Evolutionary conservation across 2,329 filamentous ascomycete genomes (phyloP).

Genomic region (Penicillium sp.): DNA sequence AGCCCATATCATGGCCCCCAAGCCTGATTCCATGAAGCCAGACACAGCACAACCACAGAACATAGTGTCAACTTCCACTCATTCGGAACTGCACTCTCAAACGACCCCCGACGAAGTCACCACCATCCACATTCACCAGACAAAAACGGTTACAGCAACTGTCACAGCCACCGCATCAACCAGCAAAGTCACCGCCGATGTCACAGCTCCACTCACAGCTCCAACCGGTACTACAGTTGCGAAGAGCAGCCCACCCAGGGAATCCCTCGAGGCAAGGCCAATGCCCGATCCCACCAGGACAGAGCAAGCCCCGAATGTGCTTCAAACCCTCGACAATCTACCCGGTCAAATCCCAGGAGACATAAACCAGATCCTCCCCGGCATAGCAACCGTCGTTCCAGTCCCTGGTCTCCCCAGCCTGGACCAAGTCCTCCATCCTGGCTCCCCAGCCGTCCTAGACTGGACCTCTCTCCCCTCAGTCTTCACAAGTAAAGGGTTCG

Average conservation of each 20-base stretch:
- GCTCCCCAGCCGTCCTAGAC: slow-evolving; percentile 2
- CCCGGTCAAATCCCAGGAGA: slow-evolving; percentile 9
- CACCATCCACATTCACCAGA: slow-evolving; percentile 13
- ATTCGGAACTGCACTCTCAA: not conserved
- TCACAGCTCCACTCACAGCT: not conserved
- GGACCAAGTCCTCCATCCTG: slow-evolving; percentile 5
- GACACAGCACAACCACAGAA: slow-evolving; percentile 63
- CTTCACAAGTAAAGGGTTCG: slow-evolving; percentile 31
- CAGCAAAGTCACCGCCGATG: slow-evolving; percentile 6
- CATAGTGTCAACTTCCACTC: not conserved
- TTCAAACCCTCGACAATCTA: slow-evolving; percentile 2
- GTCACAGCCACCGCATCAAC: slow-evolving; percentile 12
- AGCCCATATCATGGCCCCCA: not conserved
- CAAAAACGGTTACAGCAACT: slow-evolving; percentile 4
- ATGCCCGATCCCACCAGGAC: not conserved
- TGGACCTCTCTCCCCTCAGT: slow-evolving; percentile 26
- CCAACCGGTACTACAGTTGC: not conserved
- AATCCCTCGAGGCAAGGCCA: not conserved
- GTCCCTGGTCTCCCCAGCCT: not conserved
- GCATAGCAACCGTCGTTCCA: slow-evolving; percentile 7
- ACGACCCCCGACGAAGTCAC: slow-evolving; percentile 5
- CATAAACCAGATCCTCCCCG: not conserved
- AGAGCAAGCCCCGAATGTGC: not conserved
- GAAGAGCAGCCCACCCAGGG: not conserved
- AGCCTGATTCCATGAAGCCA: not conserved